Evolutionary conservation across 1,284 basidiomycete species (phyloP).

Genomic region (Peniophora sp.): DNA sequence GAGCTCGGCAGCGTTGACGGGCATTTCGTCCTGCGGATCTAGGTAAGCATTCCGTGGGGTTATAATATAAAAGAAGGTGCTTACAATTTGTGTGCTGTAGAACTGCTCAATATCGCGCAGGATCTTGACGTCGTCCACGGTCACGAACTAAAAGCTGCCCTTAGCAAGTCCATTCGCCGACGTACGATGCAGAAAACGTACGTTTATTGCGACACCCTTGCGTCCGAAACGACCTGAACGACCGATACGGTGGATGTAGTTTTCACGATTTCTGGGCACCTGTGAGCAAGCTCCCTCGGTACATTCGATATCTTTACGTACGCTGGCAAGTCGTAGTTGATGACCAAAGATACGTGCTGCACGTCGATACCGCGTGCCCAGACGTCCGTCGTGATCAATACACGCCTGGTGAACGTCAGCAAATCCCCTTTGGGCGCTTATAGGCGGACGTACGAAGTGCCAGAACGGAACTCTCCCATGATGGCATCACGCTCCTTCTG

Average conservation of each 20-base stretch:
- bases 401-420: constrained; percentile 48
- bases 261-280: constrained; percentile 79
- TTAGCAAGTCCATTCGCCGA: constrained; percentile 4
- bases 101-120: constrained; percentile 88
- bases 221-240: constrained; percentile 92
- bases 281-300: background rate
- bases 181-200: constrained; percentile 25
- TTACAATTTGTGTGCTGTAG: constrained; percentile 83
- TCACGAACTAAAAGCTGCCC: constrained; percentile 63
- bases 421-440: background rate
- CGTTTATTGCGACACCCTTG: constrained; percentile 90
- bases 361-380: constrained; percentile 99
- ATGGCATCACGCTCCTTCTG: constrained; percentile 98
- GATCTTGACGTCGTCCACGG: constrained; percentile 84
- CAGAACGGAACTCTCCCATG: constrained; percentile 97
- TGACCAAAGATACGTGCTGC: constrained; percentile 96
- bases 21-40: constrained; percentile 85
- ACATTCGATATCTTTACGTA: constrained; percentile 29
- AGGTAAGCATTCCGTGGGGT: too few relatives aligned
- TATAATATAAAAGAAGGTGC: constrained; percentile 17
- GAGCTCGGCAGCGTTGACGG: constrained; percentile 84
- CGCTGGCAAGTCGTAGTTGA: constrained; percentile 96
- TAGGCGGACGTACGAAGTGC: constrained; percentile 68
- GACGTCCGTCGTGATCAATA: constrained; percentile 95
- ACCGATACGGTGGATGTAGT: constrained; percentile 98